Base-by-base conservation (phyloP, 164 flowering plant species). In the Annona squamosa region DNA sequence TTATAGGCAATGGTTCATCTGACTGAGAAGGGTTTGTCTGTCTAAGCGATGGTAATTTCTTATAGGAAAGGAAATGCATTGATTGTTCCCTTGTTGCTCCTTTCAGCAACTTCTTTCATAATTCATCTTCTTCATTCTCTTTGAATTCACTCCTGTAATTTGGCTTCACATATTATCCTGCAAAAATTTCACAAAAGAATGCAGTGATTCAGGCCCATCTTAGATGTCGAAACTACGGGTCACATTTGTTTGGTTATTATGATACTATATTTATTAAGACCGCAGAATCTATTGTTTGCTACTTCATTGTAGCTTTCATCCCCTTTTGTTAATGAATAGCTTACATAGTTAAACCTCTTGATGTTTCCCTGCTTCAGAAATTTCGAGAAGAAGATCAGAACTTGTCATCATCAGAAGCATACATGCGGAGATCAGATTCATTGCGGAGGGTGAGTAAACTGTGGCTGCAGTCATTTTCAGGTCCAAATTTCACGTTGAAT, bases 331-430 rank as follows among this genome's bases (percentile, higher is more conserved):
- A 7, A 9, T 26, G 37, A 26, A 26, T 26, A 26, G 37, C 37
- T 26, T 26, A 26, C 37, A 26, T 26, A 26, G 37, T 26, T 26
- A 26, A 26, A 26, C 37, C 37, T 26, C 37, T 26, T 26, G 37
- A 26, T 26, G 37, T 66, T 66, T 44, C 17, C 17, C 62, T 71
- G 12, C 75, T 81, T 44, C 87, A 95, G 99, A 93, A 87, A 89
- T 95, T 95, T 78, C 89, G 87, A 79, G 88, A 89, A 73, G 99
- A 95, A 82, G 98, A 93, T 74, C 80, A 64, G 84, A 85, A 91
- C 74, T 89, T 89, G 64, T 87, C 99, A 67, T 87, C 91, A 43
- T 82, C 97, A 26, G 95, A 93, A 75, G 97, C 98, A 68, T 91
- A 72, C 74, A 87, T 89, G 91, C 86, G 92, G 59, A 86, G 98